Evolutionary conservation across 1,139 yeast genomes (phyloP).

Genomic region (Arxiozyma heterogenica): DNA sequence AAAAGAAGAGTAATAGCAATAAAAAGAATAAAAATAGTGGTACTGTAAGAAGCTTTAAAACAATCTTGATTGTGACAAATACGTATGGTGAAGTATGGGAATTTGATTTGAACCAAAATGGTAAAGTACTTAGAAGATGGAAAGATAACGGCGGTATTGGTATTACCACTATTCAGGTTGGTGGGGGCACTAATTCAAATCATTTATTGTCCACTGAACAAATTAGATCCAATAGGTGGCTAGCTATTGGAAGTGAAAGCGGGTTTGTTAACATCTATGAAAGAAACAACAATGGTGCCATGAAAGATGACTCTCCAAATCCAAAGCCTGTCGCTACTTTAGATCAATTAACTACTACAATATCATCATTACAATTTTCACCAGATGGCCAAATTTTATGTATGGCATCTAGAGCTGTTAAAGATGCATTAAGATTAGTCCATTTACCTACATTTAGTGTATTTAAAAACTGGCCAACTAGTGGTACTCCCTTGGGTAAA

Average conservation of each 20-base stretch:
- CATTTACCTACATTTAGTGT: conserved; percentile 85
- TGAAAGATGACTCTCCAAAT: conserved; percentile 10
- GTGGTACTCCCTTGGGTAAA: conserved; percentile 89
- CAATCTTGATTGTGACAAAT: conserved; percentile 53
- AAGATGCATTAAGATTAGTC: conserved; percentile 78
- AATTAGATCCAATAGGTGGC: conserved; percentile 53
- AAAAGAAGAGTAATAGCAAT: background rate
- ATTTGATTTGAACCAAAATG: conserved; percentile 45
- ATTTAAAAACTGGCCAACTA: conserved; percentile 94
- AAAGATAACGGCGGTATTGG: conserved; percentile 81
- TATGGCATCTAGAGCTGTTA: conserved; percentile 75
- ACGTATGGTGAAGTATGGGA: conserved; percentile 90
- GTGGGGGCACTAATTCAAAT: conserved; percentile 43
- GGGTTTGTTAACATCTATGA: conserved; percentile 91
- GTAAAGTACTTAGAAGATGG: conserved; percentile 61
- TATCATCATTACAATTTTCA: conserved; percentile 65
- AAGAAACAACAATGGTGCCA: conserved; percentile 18
- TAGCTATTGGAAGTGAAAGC: conserved; percentile 80
- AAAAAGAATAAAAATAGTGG: conserved; percentile 6
- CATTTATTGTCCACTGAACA: conserved; percentile 21
- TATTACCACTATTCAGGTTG: conserved; percentile 67
- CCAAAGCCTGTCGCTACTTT: conserved; percentile 49
- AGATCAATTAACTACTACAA: conserved; percentile 74
- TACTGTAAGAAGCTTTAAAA: conserved; percentile 15
- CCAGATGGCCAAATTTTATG: conserved; percentile 85